Conservation (phyloP, 2,329 filamentous ascomycete species). For the Dactylonectria estremocensis region DNA sequence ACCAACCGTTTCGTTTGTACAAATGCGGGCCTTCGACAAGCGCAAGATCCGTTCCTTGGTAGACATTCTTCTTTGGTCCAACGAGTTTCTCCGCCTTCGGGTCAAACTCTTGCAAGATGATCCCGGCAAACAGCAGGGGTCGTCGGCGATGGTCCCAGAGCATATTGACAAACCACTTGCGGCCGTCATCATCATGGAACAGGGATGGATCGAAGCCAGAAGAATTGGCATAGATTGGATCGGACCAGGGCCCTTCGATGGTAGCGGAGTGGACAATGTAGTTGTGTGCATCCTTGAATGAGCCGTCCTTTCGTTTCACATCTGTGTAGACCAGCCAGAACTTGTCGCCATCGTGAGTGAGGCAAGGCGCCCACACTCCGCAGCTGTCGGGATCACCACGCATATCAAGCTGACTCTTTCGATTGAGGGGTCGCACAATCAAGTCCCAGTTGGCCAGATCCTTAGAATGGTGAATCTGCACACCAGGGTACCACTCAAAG, state of each 20-base stretch:
- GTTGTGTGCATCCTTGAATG: slow-evolving; percentile 75
- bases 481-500: slow-evolving; percentile 39
- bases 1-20: slow-evolving; percentile 71
- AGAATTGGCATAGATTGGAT: slow-evolving; percentile 72
- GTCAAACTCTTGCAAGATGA: slow-evolving; percentile 72
- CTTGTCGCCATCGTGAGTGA: slow-evolving; percentile 71
- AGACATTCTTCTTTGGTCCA: slow-evolving; percentile 70
- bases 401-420: slow-evolving; percentile 69
- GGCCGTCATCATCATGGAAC: slow-evolving; percentile 71
- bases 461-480: slow-evolving; percentile 37
- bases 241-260: slow-evolving; percentile 74
- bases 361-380: slow-evolving; percentile 76
- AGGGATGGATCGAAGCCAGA: slow-evolving; percentile 75
- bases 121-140: slow-evolving; percentile 67
- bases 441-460: slow-evolving; percentile 40
- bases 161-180: slow-evolving; percentile 73
- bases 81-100: slow-evolving; percentile 64
- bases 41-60: slow-evolving; percentile 67
- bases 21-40: slow-evolving; percentile 72
- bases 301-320: slow-evolving; percentile 77
- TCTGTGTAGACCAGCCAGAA: slow-evolving; percentile 78
- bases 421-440: slow-evolving; percentile 61
- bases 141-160: slow-evolving; percentile 68
- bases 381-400: slow-evolving; percentile 73
- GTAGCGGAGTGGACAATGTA: slow-evolving; percentile 70